Percentiles rank a stretch among this genome's conserved stretches.
These are phyloP conservation scores for Leptographium wingfieldii DNA, from an alignment of 2,329 filamentous ascomycete genomes.

Conservation along the genomic window DNA sequence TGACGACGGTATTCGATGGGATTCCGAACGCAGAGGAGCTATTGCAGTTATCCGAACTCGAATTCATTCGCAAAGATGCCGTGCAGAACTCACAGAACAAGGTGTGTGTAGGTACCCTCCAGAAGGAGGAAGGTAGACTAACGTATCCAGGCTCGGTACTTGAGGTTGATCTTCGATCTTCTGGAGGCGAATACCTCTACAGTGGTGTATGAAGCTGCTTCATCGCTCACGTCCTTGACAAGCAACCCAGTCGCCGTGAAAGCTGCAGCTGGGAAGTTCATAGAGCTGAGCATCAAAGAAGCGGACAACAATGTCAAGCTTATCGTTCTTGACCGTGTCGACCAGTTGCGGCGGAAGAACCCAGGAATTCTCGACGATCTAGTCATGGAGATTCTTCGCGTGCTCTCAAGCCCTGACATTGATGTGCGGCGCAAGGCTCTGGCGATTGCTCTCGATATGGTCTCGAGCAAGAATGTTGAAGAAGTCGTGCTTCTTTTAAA, in stretches of 20 bases:
- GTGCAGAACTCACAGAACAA: slow-evolving; percentile 90
- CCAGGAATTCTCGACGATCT: slow-evolving; percentile 81
- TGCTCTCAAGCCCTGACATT: slow-evolving; percentile 88
- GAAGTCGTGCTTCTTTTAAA: slow-evolving; percentile 93
- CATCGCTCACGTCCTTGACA: slow-evolving; percentile 83
- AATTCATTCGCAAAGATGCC: slow-evolving; percentile 98
- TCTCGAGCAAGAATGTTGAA: slow-evolving; percentile 96
- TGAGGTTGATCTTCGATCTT: slow-evolving; percentile 91
- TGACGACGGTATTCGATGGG: slow-evolving; percentile 81
- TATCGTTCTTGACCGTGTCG: slow-evolving; percentile 86
- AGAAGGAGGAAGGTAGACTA: background rate
- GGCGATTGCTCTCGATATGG: slow-evolving; percentile 87
- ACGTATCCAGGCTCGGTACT: slow-evolving; percentile 58
- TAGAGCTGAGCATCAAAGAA: slow-evolving; percentile 94
- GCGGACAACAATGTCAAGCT: slow-evolving; percentile 99
- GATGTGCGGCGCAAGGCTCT: slow-evolving; percentile 91
- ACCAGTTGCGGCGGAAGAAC: slow-evolving; percentile 60
- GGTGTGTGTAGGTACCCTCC: slow-evolving; percentile 31
- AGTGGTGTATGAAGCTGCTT: slow-evolving; percentile 94
- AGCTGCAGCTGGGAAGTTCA: slow-evolving; percentile 89
- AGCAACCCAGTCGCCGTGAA: slow-evolving; percentile 97
- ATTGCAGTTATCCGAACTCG: slow-evolving; percentile 82
- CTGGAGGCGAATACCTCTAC: slow-evolving; percentile 87
- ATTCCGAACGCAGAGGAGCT: slow-evolving; percentile 92
- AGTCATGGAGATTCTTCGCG: slow-evolving; percentile 92